phyloP scores from a whole-genome alignment of 352 stramenopile species.

The Globisporangium nodosum region DNA sequence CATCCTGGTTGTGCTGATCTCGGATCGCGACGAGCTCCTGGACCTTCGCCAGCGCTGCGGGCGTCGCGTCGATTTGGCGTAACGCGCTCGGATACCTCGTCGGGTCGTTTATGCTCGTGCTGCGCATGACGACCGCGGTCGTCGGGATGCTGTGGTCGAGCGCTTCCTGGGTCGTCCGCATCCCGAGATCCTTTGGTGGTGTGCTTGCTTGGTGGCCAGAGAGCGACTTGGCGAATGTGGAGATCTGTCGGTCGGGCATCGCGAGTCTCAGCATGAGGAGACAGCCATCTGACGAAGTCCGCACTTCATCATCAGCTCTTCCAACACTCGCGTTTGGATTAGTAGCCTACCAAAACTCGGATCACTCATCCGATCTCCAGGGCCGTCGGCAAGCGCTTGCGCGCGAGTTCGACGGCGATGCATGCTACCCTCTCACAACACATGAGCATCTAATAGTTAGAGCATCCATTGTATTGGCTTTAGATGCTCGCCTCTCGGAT shows the following conservation, averaged over 20 bases:
- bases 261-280: too few relatives aligned
- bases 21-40: slow-evolving; percentile 34
- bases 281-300: too few relatives aligned
- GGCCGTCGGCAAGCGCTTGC: too few relatives aligned
- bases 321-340: too few relatives aligned
- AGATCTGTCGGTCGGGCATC: too few relatives aligned
- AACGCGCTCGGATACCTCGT: not conserved
- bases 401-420: too few relatives aligned
- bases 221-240: too few relatives aligned
- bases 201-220: not conserved
- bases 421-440: too few relatives aligned
- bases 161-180: slow-evolving; percentile 8
- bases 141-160: slow-evolving; percentile 3
- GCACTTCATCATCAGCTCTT: too few relatives aligned
- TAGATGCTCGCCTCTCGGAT: not conserved
- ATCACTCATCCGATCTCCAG: too few relatives aligned
- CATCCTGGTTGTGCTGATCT: slow-evolving; percentile 52
- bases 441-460: not conserved
- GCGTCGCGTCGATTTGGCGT: slow-evolving; percentile 7
- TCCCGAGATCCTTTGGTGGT: not conserved
- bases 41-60: slow-evolving; percentile 26
- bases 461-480: not conserved
- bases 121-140: slow-evolving; percentile 1
- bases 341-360: too few relatives aligned
- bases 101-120: not conserved